phyloP scores from a whole-genome alignment of 179 eudicot genomes.

The Carnegiea gigantea region DNA sequence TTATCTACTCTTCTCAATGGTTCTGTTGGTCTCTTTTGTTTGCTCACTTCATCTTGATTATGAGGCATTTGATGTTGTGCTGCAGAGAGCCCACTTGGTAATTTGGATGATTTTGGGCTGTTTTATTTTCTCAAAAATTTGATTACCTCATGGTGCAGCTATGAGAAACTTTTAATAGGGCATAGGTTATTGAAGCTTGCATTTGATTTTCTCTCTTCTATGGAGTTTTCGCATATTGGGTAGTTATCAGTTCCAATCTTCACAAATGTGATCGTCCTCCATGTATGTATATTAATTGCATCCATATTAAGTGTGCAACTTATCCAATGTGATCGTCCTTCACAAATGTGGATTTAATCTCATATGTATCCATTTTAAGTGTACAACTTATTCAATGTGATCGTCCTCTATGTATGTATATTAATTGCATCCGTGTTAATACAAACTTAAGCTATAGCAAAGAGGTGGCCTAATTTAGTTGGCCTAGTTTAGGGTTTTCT shows the following conservation, averaged over 20 bases:
- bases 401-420: too few species aligned
- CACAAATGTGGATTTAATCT: too few species aligned
- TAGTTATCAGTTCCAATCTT: conserved; percentile 54
- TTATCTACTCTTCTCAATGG: conserved; percentile 4
- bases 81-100: not conserved
- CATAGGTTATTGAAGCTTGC: conserved; percentile 29
- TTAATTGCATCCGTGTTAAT: too few species aligned
- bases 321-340: too few species aligned
- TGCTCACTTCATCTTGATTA: not conserved
- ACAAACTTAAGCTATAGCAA: too few species aligned
- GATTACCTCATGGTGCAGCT: not conserved
- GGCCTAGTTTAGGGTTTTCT: too few species aligned
- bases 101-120: not conserved
- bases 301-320: too few species aligned
- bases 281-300: too few species aligned
- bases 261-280: conserved; percentile 34
- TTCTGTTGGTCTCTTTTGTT: not conserved
- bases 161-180: conserved; percentile 24
- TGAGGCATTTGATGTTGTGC: conserved; percentile 2
- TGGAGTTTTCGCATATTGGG: conserved; percentile 47
- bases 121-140: not conserved
- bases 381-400: too few species aligned
- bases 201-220: conserved; percentile 33
- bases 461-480: too few species aligned
- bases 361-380: too few species aligned